These are phyloP conservation scores for Ascochyta viciae-villosae DNA, from an alignment of 2,329 filamentous ascomycete genomes.

Conservation along the genomic window DNA sequence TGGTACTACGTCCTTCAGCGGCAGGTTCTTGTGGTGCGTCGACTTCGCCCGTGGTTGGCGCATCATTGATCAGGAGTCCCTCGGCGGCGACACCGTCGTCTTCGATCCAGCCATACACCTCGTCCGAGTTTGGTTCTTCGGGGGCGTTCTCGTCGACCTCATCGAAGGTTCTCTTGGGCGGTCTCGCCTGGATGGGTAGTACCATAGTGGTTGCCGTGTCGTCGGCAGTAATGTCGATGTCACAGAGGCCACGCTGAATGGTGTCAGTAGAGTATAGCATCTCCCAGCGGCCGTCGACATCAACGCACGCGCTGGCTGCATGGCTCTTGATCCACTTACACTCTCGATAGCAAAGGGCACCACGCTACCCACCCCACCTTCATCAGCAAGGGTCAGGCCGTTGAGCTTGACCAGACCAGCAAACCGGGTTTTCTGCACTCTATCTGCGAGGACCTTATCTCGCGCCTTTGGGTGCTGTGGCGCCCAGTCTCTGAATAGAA, in stretches of 20 bases:
- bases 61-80: slow-evolving; percentile 47
- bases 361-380: slow-evolving; percentile 55
- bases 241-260: slow-evolving; percentile 42
- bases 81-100: slow-evolving; percentile 61
- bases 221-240: slow-evolving; percentile 39
- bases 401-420: slow-evolving; percentile 54
- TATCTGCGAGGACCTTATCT: slow-evolving; percentile 36
- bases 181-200: slow-evolving; percentile 39
- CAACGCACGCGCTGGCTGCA: neutral
- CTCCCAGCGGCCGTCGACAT: neutral
- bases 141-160: slow-evolving; percentile 68
- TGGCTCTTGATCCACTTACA: slow-evolving; percentile 51
- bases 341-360: slow-evolving; percentile 58
- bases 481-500: slow-evolving; percentile 77
- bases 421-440: slow-evolving; percentile 48
- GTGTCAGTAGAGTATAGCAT: slow-evolving; percentile 24
- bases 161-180: slow-evolving; percentile 64
- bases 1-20: slow-evolving; percentile 32
- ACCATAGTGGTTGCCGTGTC: slow-evolving; percentile 39
- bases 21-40: slow-evolving; percentile 25
- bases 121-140: slow-evolving; percentile 67
- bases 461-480: slow-evolving; percentile 38
- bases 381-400: slow-evolving; percentile 49
- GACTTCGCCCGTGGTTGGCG: slow-evolving; percentile 19
- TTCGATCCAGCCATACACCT: slow-evolving; percentile 76